Evolutionary conservation across 2,329 filamentous ascomycete species (phyloP), one percentile per base, ranked within the genome.

Genomic region (Alternaria alternata): DNA sequence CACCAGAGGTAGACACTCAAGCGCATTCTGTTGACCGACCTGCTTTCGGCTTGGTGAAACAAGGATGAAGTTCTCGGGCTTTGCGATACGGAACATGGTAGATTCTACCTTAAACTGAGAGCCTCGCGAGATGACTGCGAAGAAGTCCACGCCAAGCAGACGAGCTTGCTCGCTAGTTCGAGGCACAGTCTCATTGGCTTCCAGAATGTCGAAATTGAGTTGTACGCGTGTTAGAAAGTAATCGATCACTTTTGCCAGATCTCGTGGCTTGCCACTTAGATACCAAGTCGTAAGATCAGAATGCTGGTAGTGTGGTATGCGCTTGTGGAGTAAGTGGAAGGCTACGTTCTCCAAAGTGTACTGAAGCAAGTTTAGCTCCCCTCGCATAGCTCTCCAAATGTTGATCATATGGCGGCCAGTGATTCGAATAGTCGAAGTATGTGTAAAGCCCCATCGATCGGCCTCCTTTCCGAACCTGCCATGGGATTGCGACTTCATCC

Each of bases 41-140:
- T 99, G 95, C 76, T 93, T 94, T 64, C 90, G 87, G 76, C 90
- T 96, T 0, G 95, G 95, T 7, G 94, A 98, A 1, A 96, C 87
- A 1, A 99, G 84, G 7, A 98, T 83, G 70, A 95, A 96, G 69
- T 95, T 97, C 77, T 99, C 95, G 0, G 95, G 94, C 76, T 99
- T 99, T 43, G 95, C 94, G 68, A 99, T 97, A 43, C 95, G 89
- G 73, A 98, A 97, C 95, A 99, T 98, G 70, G 97, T 89, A 1
- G 94, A 97, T 79, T 99, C 95, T 41, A 99, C 95, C 77, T 99
- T 99, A 85, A 96, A 98, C 75, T 99, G 95, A 0, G 94, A 98
- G 16, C 95, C 95, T 55, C 95, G 87, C 6, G 92, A 94, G 73
- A 97, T 95, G 55, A 99, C 95, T 0, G 94, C 96, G 77, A 94